phyloP scores from a whole-genome alignment of 148 eudicot species.

The Rhododendron kiyosumense region DNA sequence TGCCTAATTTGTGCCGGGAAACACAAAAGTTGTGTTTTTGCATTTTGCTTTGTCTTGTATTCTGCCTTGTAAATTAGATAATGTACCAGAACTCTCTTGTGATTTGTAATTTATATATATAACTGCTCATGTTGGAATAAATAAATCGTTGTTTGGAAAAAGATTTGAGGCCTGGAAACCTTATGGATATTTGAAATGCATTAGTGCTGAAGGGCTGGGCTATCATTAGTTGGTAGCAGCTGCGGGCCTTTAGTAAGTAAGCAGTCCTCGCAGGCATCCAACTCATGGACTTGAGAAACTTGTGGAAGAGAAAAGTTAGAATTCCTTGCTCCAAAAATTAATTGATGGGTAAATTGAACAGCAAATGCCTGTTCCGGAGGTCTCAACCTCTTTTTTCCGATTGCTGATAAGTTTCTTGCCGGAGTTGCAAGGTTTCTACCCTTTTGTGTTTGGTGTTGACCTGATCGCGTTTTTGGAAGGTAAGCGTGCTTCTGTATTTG shows the following conservation, averaged over 20 bases:
- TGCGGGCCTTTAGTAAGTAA: no score
- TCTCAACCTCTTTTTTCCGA: neutral
- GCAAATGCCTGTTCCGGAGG: neutral
- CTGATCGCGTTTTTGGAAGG: neutral
- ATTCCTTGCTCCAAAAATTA: neutral
- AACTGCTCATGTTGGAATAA: neutral
- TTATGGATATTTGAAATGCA: neutral
- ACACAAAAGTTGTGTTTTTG: neutral
- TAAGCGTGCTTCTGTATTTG: neutral
- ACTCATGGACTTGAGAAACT: neutral
- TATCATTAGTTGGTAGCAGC: no score
- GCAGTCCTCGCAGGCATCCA: no score
- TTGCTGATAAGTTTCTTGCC: neutral
- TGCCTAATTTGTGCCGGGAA: neutral
- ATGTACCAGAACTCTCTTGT: slow-evolving; percentile 1
- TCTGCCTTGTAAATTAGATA: neutral
- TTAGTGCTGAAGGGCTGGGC: neutral
- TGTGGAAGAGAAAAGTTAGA: neutral
- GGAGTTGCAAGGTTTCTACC: neutral
- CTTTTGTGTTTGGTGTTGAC: neutral
- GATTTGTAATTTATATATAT: neutral
- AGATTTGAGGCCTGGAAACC: neutral
- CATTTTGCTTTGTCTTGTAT: neutral
- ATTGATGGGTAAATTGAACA: neutral
- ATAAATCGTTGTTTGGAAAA: neutral